These are phyloP conservation scores for Phytophthora cryptogea DNA, from an alignment of 352 stramenopile species.

Conservation along the genomic window DNA sequence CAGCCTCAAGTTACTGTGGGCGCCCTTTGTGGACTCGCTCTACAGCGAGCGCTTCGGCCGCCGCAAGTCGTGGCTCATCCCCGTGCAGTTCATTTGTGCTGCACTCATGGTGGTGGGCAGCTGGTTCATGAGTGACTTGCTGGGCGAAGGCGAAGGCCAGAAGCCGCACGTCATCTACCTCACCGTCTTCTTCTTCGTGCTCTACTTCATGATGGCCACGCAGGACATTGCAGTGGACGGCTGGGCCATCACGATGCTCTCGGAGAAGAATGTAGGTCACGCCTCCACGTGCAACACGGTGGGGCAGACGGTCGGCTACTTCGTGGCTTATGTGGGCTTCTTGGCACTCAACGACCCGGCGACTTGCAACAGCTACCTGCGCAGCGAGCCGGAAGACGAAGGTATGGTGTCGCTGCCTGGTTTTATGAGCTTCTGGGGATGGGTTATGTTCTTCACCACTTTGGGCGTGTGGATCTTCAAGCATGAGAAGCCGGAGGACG, in stretches of 20 bases:
- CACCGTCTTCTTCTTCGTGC: constrained; percentile 96
- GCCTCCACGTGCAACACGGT: constrained; percentile 97
- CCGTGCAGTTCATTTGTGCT: constrained; percentile 96
- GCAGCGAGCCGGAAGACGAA: constrained; percentile 54
- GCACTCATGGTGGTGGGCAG: constrained; percentile 94
- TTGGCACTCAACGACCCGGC: constrained; percentile 95
- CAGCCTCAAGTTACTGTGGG: constrained; percentile 99
- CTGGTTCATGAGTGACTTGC: constrained; percentile 82
- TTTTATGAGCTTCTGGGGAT: constrained; percentile 95
- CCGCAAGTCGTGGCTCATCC: constrained; percentile 97
- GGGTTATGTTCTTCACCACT: constrained; percentile 93
- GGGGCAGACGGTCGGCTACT: constrained; percentile 97
- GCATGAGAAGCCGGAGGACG: constrained; percentile 70
- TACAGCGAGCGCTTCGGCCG: constrained; percentile 92
- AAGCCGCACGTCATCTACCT: constrained; percentile 93
- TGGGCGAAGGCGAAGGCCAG: constrained; percentile 80
- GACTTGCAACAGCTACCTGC: constrained; percentile 92
- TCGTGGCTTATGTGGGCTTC: constrained; percentile 98
- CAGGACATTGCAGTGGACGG: constrained; percentile 99
- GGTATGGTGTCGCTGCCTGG: constrained; percentile 85
- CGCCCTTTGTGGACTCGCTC: constrained; percentile 96
- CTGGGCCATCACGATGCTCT: constrained; percentile 99
- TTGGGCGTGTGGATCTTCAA: constrained; percentile 93
- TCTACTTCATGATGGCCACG: constrained; percentile 99
- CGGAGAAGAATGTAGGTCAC: constrained; percentile 95